These are phyloP conservation scores for Desmodesmus armatus DNA, from an alignment of 139 green algal genomes.

Conservation along the genomic window DNA sequence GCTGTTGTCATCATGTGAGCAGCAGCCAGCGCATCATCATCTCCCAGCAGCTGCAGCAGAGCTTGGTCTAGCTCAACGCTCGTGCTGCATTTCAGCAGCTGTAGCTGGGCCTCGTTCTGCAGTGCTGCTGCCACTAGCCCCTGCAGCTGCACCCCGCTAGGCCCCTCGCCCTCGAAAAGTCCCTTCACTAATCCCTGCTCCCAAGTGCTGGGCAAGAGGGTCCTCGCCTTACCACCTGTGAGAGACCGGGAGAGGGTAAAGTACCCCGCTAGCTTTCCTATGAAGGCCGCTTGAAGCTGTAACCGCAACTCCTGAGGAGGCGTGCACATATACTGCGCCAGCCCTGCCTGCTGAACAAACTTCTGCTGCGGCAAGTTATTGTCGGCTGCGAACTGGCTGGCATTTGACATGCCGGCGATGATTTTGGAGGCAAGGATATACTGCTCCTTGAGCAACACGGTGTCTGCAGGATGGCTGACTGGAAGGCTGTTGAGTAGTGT, in stretches of 20 bases:
- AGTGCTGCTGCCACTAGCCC: background rate
- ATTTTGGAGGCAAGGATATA: background rate
- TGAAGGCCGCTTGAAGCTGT: background rate
- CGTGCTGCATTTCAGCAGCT: background rate
- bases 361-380: constrained; percentile 1
- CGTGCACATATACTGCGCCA: background rate
- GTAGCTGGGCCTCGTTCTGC: background rate
- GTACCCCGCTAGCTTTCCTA: background rate
- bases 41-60: constrained; percentile 3
- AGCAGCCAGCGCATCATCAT: background rate
- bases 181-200: background rate
- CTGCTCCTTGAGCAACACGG: no score
- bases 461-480: background rate
- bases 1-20: background rate
- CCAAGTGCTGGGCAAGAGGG: background rate
- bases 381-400: background rate
- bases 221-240: background rate
- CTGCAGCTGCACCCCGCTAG: background rate
- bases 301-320: background rate
- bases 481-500: background rate
- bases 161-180: background rate
- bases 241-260: background rate
- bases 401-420: background rate
- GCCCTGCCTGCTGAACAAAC: background rate
- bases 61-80: background rate